These are phyloP conservation scores for Aspergillus udagawae DNA, from an alignment of 2,329 filamentous ascomycete genomes.

Conservation along the genomic window DNA sequence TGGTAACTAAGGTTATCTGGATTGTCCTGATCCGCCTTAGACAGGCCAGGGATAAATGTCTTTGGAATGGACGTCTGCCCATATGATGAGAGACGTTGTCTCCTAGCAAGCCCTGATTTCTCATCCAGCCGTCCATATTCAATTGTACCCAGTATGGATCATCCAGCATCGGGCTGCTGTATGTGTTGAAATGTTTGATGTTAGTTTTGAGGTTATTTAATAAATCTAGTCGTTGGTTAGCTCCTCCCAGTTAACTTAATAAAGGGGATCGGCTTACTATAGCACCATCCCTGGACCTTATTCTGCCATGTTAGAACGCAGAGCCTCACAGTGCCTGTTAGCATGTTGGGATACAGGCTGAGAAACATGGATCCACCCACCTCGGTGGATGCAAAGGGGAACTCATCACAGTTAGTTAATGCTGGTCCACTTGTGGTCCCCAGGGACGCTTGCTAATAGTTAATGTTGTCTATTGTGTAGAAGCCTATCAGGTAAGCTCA, in stretches of 20 bases:
- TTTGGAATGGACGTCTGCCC: not conserved
- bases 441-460: not conserved
- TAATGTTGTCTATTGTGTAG: not conserved
- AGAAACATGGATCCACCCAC: not conserved
- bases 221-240: not conserved
- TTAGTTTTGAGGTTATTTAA: not conserved
- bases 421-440: not conserved
- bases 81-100: not conserved
- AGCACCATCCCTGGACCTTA: not conserved
- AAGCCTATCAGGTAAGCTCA: not conserved
- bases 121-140: not conserved
- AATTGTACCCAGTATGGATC: not conserved
- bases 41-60: not conserved
- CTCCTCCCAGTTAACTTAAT: not conserved
- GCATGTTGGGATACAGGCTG: not conserved
- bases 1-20: not conserved
- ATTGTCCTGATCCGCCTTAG: not conserved
- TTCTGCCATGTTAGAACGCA: not conserved
- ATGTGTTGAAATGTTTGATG: not conserved
- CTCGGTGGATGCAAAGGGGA: not conserved
- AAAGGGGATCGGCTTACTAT: not conserved
- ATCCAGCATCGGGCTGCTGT: not conserved
- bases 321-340: not conserved
- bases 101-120: not conserved
- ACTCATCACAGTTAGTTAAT: not conserved